Conservation (phyloP, 345 rosid genomes). For the Eucalyptus polybractea region DNA sequence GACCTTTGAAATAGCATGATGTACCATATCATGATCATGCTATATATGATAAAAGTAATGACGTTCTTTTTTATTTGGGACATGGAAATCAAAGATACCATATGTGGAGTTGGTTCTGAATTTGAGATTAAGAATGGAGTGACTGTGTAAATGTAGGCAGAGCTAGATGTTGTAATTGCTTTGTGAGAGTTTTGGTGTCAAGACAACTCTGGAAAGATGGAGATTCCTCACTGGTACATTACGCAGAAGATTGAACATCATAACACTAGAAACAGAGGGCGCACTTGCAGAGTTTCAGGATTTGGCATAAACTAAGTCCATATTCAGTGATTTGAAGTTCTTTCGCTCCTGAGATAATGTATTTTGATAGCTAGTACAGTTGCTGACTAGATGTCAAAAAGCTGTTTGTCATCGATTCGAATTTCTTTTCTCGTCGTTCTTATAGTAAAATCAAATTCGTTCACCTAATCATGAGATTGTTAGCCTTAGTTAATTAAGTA, state of each 20-base stretch:
- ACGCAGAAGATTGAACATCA: too few relatives aligned
- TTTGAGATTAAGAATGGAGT: too few relatives aligned
- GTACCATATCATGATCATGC: background rate
- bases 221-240: too few relatives aligned
- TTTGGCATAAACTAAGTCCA: background rate
- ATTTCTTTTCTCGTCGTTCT: accelerated
- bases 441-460: background rate
- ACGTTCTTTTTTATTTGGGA: background rate
- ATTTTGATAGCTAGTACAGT: background rate
- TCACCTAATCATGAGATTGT: background rate
- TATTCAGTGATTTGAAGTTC: background rate
- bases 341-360: background rate
- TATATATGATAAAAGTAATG: too few relatives aligned
- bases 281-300: background rate
- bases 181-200: too few relatives aligned
- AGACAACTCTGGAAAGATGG: too few relatives aligned
- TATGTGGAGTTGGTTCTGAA: too few relatives aligned
- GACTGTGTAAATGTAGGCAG: too few relatives aligned
- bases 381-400: background rate
- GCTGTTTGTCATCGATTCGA: background rate
- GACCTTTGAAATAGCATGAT: background rate
- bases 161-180: too few relatives aligned
- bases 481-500: background rate
- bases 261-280: too few relatives aligned
- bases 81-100: background rate